Conservation (phyloP, 202 grass and related monocot genomes). For the Carex sylvatica region DNA sequence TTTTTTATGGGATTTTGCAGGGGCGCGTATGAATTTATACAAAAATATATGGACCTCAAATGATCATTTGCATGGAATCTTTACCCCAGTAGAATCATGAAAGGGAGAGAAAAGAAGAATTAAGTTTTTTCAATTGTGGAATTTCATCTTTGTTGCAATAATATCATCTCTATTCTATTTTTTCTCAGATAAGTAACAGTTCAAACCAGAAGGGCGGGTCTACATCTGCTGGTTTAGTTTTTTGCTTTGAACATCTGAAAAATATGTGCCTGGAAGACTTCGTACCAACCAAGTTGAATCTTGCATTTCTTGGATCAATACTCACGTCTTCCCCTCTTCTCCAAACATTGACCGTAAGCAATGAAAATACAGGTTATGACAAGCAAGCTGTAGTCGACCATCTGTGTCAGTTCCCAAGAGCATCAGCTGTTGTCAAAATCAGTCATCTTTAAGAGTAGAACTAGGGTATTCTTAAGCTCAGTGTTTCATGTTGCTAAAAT, state of each 20-base stretch:
- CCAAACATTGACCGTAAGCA: slow-evolving; percentile 9
- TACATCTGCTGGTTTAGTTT: background rate
- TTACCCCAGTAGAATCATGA: too few species aligned
- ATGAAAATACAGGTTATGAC: background rate
- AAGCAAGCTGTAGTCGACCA: background rate
- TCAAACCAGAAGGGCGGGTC: background rate
- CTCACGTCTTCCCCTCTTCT: background rate
- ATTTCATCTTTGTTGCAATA: background rate
- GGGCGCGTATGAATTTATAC: background rate
- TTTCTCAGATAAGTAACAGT: slow-evolving; percentile 3
- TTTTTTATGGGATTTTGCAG: background rate
- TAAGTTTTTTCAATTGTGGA: background rate
- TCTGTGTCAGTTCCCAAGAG: background rate
- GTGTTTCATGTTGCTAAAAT: background rate
- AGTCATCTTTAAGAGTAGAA: background rate
- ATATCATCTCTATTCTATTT: background rate
- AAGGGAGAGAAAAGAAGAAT: background rate
- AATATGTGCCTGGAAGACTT: background rate
- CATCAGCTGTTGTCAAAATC: background rate
- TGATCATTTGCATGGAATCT: background rate
- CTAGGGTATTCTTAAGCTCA: too few species aligned
- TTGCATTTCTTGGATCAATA: background rate
- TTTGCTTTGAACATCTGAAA: background rate
- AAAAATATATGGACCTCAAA: background rate
- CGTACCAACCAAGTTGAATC: background rate